phyloP scores from a whole-genome alignment of 2,329 filamentous ascomycete species.

The Fusarium pseudoanthophilum region DNA sequence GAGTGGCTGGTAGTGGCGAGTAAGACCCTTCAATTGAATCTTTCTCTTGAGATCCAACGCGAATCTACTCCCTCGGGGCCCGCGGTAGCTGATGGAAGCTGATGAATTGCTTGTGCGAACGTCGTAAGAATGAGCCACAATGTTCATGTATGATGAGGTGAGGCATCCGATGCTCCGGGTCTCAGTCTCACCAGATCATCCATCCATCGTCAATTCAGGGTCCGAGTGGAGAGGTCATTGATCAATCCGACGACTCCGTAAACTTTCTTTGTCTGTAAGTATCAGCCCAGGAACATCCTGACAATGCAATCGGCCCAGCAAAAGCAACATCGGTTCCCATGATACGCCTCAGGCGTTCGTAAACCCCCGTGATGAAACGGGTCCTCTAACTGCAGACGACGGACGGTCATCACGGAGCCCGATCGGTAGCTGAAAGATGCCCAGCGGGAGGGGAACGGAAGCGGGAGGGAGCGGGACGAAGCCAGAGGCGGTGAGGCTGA shows the following conservation, averaged over 20 bases:
- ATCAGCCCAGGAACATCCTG: slow-evolving; percentile 32
- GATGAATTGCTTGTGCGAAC: slow-evolving; percentile 3
- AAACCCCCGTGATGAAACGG: slow-evolving; percentile 25
- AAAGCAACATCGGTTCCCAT: slow-evolving; percentile 21
- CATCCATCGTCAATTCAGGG: slow-evolving; percentile 25
- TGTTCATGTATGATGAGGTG: slow-evolving; percentile 15
- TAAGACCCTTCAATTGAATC: slow-evolving; percentile 27
- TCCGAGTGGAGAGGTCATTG: slow-evolving; percentile 28
- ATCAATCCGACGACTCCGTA: slow-evolving; percentile 6
- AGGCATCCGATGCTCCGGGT: slow-evolving; percentile 17
- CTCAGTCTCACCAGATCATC: slow-evolving; percentile 1
- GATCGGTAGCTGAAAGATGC: slow-evolving; percentile 37
- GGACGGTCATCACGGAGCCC: slow-evolving; percentile 16
- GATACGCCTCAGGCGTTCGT: slow-evolving; percentile 18
- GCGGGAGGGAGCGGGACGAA: slow-evolving; percentile 44
- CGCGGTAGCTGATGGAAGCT: slow-evolving; percentile 2
- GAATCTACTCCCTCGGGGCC: slow-evolving; percentile 12
- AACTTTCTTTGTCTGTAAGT: slow-evolving; percentile 3
- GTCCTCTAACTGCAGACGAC: slow-evolving; percentile 11
- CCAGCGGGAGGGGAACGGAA: slow-evolving; percentile 43
- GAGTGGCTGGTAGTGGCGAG: slow-evolving; percentile 45
- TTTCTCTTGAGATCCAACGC: slow-evolving; percentile 3
- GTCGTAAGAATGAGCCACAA: slow-evolving; percentile 20
- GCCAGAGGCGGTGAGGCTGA: slow-evolving; percentile 45
- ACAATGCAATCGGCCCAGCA: slow-evolving; percentile 20